A percentile compares a stretch with the other conserved stretches of the same genome.
Conservation (phyloP, 768 basidiomycete genomes). For the Boletus reticuloceps region DNA sequence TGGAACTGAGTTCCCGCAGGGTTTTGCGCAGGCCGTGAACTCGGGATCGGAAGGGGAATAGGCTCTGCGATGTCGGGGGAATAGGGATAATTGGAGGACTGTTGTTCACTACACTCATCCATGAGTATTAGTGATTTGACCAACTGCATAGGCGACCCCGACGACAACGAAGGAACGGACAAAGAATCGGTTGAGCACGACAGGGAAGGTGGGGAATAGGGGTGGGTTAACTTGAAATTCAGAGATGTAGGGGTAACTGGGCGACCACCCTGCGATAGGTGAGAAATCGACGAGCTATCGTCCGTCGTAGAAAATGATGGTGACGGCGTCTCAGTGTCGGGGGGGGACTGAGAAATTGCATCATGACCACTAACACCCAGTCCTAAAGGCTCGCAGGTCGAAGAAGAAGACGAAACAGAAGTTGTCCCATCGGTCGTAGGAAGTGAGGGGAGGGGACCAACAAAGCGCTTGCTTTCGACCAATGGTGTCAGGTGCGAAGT, state of each 20-base stretch:
- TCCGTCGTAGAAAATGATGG: conserved; percentile 28
- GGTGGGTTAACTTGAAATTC: conserved; percentile 26
- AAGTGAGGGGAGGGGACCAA: conserved; percentile 26
- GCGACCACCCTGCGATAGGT: conserved; percentile 27
- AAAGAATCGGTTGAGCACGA: conserved; percentile 63
- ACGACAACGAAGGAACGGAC: conserved; percentile 51
- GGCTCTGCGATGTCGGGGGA: conserved; percentile 32
- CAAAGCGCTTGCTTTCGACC: conserved; percentile 15
- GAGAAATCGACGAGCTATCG: conserved; percentile 35
- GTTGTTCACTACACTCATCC: conserved; percentile 29
- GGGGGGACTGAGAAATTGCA: background rate
- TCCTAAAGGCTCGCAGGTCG: conserved; percentile 2
- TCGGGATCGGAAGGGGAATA: conserved; percentile 23
- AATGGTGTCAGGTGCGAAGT: conserved; percentile 1
- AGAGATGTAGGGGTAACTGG: conserved; percentile 36
- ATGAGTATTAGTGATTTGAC: conserved; percentile 39
- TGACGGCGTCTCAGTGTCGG: conserved; percentile 21
- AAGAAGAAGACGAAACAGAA: conserved; percentile 4
- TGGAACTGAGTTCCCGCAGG: conserved; percentile 33
- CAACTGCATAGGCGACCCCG: conserved; percentile 34
- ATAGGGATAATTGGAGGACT: conserved; percentile 23
- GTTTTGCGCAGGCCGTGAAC: conserved; percentile 19
- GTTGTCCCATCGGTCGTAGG: conserved; percentile 11
- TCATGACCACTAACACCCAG: background rate
- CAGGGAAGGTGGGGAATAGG: conserved; percentile 44